A percentile compares a stretch with the other conserved stretches of the same genome.
phyloP scores from a whole-genome alignment of 768 basidiomycete species.

The Phaffia australis region DNA sequence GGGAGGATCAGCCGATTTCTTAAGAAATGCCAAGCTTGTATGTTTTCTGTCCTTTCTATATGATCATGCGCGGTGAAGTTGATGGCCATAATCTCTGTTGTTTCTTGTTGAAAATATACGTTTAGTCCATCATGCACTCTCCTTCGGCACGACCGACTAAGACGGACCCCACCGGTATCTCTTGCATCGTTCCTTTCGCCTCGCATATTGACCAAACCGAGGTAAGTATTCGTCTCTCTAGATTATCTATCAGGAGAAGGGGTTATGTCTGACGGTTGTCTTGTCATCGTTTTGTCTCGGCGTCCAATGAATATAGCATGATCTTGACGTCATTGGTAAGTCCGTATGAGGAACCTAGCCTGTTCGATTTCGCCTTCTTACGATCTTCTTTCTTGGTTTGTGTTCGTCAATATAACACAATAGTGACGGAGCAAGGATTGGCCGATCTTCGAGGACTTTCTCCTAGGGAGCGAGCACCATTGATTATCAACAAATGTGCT shows the following conservation, averaged over 20 bases:
- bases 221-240: background rate
- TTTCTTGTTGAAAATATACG: background rate
- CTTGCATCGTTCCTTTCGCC: constrained; percentile 34
- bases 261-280: background rate
- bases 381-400: background rate
- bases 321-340: constrained; percentile 10
- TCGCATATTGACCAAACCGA: constrained; percentile 32
- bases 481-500: constrained; percentile 34
- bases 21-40: constrained; percentile 31
- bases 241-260: background rate
- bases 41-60: background rate
- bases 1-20: constrained; percentile 31
- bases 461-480: constrained; percentile 31
- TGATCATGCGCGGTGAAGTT: background rate
- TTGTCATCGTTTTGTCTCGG: background rate
- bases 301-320: constrained; percentile 3
- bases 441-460: constrained; percentile 33
- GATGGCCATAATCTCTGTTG: no score
- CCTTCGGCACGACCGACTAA: constrained; percentile 30
- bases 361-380: background rate
- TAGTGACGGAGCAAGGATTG: constrained; percentile 35
- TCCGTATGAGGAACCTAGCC: background rate
- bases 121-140: constrained; percentile 31
- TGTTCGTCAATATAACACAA: background rate
- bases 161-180: constrained; percentile 33